Evolutionary conservation across 768 basidiomycete genomes (phyloP).

Genomic region (Russula sp.): DNA sequence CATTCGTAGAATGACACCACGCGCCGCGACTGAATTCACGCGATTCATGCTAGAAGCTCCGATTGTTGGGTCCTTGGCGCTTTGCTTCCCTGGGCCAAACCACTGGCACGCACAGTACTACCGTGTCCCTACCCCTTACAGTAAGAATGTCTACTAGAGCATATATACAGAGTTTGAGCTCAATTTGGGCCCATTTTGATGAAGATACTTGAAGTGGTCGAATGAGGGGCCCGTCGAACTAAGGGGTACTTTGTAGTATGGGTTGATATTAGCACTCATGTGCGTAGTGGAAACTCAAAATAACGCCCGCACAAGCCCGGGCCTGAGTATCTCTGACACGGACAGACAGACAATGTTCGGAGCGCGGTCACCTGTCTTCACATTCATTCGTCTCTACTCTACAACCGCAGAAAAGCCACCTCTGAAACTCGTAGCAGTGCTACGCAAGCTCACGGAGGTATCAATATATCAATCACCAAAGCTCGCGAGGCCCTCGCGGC

Average conservation of each 20-base stretch:
- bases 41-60: background rate
- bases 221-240: no score
- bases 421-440: constrained; percentile 74
- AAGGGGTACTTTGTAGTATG: no score
- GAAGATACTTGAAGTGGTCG: no score
- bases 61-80: background rate
- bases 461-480: constrained; percentile 86
- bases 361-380: background rate
- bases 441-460: constrained; percentile 75
- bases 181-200: no score
- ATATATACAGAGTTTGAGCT: no score
- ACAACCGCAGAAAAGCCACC: constrained; percentile 51
- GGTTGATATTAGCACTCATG: no score
- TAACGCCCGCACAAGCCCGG: no score
- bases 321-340: no score
- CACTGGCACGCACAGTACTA: no score
- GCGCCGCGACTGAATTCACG: background rate
- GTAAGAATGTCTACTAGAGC: no score
- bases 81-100: background rate
- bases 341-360: constrained; percentile 2
- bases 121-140: no score
- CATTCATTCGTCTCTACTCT: constrained; percentile 44
- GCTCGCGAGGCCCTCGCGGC: constrained; percentile 82
- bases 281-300: no score
- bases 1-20: background rate